Conservation (phyloP, 2,329 filamentous ascomycete species). For the Aphanocladium album region DNA sequence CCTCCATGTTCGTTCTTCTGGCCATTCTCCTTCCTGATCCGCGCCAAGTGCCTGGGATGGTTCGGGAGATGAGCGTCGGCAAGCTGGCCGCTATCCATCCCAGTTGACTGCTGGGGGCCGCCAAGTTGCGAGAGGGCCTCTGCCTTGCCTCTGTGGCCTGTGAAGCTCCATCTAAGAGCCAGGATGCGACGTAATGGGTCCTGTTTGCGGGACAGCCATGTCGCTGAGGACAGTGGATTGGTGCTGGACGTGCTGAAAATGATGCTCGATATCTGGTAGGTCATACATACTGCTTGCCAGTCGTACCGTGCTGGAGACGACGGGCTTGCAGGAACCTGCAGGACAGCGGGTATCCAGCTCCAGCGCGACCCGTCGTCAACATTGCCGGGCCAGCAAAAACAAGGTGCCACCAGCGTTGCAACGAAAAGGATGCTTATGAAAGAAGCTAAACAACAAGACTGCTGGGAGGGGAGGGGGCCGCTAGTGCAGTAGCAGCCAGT, state of each 20-base stretch:
- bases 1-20: background rate
- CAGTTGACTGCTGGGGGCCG: background rate
- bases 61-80: conserved; percentile 7
- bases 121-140: background rate
- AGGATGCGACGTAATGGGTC: background rate
- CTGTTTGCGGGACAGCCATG: background rate
- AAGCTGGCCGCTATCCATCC: background rate
- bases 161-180: background rate
- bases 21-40: conserved; percentile 3
- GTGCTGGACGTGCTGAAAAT: background rate
- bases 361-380: background rate
- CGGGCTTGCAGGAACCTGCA: background rate
- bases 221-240: background rate
- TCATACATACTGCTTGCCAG: background rate
- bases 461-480: background rate
- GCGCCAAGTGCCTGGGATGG: background rate
- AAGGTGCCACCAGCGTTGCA: conserved; percentile 6
- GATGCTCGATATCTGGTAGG: background rate
- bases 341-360: conserved; percentile 4
- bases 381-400: background rate
- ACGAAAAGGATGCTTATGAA: conserved; percentile 12
- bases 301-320: background rate
- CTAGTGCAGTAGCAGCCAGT: background rate
- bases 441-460: conserved; percentile 11
- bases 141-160: background rate